Base-by-base conservation (phyloP, 768 basidiomycete species). In the Naematelia aurantialba region DNA sequence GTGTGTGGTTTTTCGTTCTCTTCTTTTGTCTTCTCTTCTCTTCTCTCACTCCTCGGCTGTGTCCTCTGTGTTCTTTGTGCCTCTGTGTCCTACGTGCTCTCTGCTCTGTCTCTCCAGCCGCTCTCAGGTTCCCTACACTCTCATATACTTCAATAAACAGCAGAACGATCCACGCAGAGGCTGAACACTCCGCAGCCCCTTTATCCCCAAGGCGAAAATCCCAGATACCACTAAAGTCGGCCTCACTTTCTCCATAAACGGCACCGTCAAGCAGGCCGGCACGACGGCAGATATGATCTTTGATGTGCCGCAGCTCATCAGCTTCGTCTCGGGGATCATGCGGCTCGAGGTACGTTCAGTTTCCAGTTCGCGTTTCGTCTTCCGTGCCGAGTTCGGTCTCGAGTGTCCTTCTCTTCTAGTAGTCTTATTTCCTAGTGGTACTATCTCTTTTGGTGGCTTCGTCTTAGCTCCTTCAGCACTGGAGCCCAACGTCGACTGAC, bases 301-400 rank as follows among this genome's bases (percentile, higher is more conserved):
- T 81, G 82, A 82, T 27, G 91, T 98, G 34, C 91, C 92, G 1
- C 81, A 84, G 21, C 81, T 98, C 51, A 87, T 98, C 63, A 85
- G 88, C 63, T 92, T 94, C 71, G 82, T 94, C 56, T 94, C 92
- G 1, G 89, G 90, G 3, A 93, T 99, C 77, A 96, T 98, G 92
- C 87, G 87, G 0, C 82, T 99, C n/a, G 91, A 96, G 82, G 92
- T 88, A 53, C 67, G 79, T 62, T 10, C 24, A 4, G 0, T 11
- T 14, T 47, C 19, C 39, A 1, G 19, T 42, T 29, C 19, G 5
- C 31, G n/a, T 1, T 24, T 46, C 14, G 14, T 22, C 25, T 10
- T 39, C 34, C 34, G 17, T 8, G 8, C 34, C 34, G 17, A 39
- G 17, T n/a, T n/a, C n/a, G n/a, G n/a, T n/a, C n/a, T n/a, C n/a